Evolutionary conservation across 73 alveolate species (phyloP).

Genomic region (Symbiodinium natans): DNA sequence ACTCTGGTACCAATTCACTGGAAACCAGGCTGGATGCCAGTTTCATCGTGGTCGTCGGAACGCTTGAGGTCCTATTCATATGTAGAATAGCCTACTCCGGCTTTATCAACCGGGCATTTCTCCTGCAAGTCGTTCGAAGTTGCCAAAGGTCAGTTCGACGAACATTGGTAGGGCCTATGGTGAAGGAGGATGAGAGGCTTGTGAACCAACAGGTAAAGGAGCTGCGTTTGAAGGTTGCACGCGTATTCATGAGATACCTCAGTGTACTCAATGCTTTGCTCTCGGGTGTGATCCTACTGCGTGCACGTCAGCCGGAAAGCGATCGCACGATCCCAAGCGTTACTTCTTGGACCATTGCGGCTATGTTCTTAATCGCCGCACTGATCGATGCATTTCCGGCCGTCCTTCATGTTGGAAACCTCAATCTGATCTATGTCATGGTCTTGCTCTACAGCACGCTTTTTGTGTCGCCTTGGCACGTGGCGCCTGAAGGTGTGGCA

Average conservation of each 20-base stretch:
- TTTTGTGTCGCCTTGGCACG: not conserved
- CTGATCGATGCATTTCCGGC: not conserved
- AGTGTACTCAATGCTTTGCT: not conserved
- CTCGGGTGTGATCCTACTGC: not conserved
- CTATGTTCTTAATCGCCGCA: not conserved
- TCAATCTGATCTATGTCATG: not conserved
- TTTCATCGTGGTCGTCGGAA: not conserved
- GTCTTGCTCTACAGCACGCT: not conserved
- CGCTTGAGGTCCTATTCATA: not conserved
- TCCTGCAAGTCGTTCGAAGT: not conserved
- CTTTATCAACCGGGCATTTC: not conserved
- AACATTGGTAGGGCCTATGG: not conserved
- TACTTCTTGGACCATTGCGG: not conserved
- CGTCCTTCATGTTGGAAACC: not conserved
- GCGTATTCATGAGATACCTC: not conserved
- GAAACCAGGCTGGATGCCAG: not conserved
- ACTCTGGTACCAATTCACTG: not conserved
- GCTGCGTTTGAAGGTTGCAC: not conserved
- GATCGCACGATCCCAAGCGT: no score
- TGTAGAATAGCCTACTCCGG: not conserved
- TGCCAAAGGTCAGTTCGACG: not conserved
- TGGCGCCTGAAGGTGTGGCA: not conserved
- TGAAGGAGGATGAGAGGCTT: not conserved
- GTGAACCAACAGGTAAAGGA: not conserved
- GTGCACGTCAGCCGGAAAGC: not conserved